Base-by-base conservation (phyloP, 331 rosid genomes). In the Stylosanthes scabra region DNA sequence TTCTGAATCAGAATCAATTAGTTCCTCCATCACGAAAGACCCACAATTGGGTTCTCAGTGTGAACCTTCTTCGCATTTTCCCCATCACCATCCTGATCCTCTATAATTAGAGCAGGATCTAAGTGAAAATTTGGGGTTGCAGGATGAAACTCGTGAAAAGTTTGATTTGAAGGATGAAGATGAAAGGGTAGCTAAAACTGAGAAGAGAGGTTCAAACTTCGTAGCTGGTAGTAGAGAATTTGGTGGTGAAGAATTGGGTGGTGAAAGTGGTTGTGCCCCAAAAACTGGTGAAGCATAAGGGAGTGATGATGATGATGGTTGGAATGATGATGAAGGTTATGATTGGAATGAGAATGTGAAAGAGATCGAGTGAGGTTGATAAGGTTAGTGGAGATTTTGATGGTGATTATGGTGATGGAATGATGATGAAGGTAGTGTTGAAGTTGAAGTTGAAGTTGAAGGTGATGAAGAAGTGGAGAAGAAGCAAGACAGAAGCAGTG, bases 131-230 rank as follows among this genome's bases (percentile, higher is more conserved):
- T 49, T 11, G 15, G 54, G 13, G n/a, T n/a, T 31, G 11, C 51
- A 28, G 11, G 70, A 47, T 41, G 83, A 56, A 49, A 49, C 16
- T 4, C 54, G n/a, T 31, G 37, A 37, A 52, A 67, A 72, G 41
- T 51, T 91, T 83, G 84, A 68, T 72, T 83, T 87, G 88, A 88
- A 87, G 67, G 88, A 83, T 25, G 62, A 41, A 50, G 83, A 64
- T 42, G 86, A 64, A 52, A 12, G 51, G n/a, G 51, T 46, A 9
- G 51, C 13, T 46, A n/a, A 46, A 46, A 45, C 41, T 61, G 70
- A 74, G 58, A 51, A 51, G 58, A 51, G n/a, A 51, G 58, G n/a
- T 51, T 51, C 58, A n/a, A 6, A n/a, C 27, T 51, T 29, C 11
- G 56, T 62, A 40, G 74, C 72, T 63, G 63, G 57, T 14, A n/a